phyloP scores from a whole-genome alignment of 2,329 filamentous ascomycete genomes.

The Nakataea oryzae region DNA sequence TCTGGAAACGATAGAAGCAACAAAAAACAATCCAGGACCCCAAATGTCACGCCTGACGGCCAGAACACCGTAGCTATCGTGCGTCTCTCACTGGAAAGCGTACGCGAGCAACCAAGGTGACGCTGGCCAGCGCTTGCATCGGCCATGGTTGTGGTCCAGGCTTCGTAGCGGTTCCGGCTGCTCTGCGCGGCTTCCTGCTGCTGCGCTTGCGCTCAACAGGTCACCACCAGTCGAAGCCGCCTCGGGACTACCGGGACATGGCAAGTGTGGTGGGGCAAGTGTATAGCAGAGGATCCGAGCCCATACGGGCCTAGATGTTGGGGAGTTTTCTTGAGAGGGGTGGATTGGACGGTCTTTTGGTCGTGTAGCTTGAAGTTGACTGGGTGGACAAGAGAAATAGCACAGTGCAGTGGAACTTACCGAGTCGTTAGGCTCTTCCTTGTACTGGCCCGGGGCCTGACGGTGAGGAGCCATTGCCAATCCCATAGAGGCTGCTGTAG shows the following conservation, averaged over 20 bases:
- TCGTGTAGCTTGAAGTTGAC: neutral
- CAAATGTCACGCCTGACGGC: neutral
- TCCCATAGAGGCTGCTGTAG: slow-evolving; percentile 19
- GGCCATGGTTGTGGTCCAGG: neutral
- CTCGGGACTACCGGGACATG: neutral
- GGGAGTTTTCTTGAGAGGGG: too few relatives aligned
- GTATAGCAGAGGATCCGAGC: neutral
- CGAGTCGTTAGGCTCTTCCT: slow-evolving; percentile 30
- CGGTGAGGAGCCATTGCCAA: slow-evolving; percentile 35
- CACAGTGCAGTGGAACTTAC: slow-evolving; percentile 23
- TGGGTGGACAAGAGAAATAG: slow-evolving; percentile 5
- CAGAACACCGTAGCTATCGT: neutral
- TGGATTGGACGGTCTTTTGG: neutral
- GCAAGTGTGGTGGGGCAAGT: neutral
- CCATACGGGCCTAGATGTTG: too few relatives aligned
- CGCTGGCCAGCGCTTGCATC: neutral
- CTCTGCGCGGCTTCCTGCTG: neutral
- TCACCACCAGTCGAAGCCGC: neutral
- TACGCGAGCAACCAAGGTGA: neutral
- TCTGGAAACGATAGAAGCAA: slow-evolving; percentile 26
- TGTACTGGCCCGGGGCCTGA: slow-evolving; percentile 30
- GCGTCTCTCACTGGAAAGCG: neutral
- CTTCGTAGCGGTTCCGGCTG: neutral
- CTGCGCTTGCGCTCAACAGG: neutral
- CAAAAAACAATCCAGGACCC: neutral